Base-by-base conservation (phyloP, 1,284 basidiomycete genomes). In the Microbotryum saponariae region DNA sequence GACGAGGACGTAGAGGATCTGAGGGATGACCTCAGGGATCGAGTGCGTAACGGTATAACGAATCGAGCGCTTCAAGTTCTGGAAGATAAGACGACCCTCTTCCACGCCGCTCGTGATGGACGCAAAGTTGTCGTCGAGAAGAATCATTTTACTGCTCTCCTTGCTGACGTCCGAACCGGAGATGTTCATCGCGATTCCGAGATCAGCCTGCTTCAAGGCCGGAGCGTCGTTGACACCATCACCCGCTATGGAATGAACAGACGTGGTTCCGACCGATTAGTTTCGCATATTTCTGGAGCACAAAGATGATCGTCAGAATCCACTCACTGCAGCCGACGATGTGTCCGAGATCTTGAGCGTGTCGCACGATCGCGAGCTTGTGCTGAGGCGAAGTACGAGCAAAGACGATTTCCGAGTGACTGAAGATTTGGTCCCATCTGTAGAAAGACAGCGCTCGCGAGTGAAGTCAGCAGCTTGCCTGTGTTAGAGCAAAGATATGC, bases 61-160 rank as follows among this genome's bases (percentile, higher is more conserved):
- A 56, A 86, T 85, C 5, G 83, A 85, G 6, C 84, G 79, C 73
- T 85, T 85, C 52, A 86, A 74, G 71, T 85, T 85, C 54, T 81
- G 81, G 72, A 85, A 85, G 51, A 81, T 70, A 49, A 78, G 77
- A 56, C 85, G 81, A 27, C 85, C 85, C 71, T 86, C 84, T 62
- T 80, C 77, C 66, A 87, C 81, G 9, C 85, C 85, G 60, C 82
- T 80, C 23, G 81, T 81, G 69, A 87, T 86, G 27, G 82, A 83
- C 48, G 83, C 82, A 73, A 87, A 87, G 76, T 87, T 86, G 76
- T 87, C 84, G 72, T 86, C 83, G 37, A 82, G 81, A 56, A 87
- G 76, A 1, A 87, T 84, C 53, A 87, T 77, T 72, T 87, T 82
- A 1, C 84, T 84, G 12, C 85, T 84, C 72, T 65, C 81, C 71